These are phyloP conservation scores for Dimocarpus longan DNA, from an alignment of 345 rosid genomes.

Conservation along the genomic window DNA sequence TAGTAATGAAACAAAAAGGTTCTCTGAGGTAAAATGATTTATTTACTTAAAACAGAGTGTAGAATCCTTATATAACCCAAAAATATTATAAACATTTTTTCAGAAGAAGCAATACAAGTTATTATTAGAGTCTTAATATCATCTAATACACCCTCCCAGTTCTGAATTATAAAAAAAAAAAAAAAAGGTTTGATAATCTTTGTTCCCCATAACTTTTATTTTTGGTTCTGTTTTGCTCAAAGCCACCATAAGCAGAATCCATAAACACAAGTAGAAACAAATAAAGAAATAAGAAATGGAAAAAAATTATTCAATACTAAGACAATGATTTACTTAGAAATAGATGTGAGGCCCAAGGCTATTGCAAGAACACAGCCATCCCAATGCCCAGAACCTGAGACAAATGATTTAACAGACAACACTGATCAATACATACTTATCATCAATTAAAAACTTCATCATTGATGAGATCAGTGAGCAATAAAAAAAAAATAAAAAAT, in stretches of 20 bases:
- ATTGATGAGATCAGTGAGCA: not conserved
- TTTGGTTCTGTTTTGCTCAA: not conserved
- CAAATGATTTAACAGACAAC: slow-evolving; percentile 19
- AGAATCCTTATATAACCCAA: not conserved
- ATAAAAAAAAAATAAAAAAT: not conserved
- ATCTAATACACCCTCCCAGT: not conserved
- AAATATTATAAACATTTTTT: not conserved
- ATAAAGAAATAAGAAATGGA: not conserved
- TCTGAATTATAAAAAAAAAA: too few relatives aligned
- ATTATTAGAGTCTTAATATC: too few relatives aligned
- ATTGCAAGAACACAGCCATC: slow-evolving; percentile 71
- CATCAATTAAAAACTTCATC: not conserved
- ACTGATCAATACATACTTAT: slow-evolving; percentile 7
- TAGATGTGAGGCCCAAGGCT: slow-evolving; percentile 68
- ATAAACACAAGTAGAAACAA: not conserved
- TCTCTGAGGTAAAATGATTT: not conserved
- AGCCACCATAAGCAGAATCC: not conserved
- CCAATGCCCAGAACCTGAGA: slow-evolving; percentile 61
- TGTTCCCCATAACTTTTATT: not conserved
- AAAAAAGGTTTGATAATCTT: too few relatives aligned
- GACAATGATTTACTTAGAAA: slow-evolving; percentile 58
- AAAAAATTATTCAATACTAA: not conserved
- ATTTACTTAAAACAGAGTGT: not conserved
- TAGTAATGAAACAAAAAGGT: not conserved
- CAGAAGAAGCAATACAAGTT: not conserved